Percentiles rank a stretch among this genome's conserved stretches.
These are phyloP conservation scores for Canavalia gladiata DNA, from an alignment of 306 rosid species.

Conservation along the genomic window DNA sequence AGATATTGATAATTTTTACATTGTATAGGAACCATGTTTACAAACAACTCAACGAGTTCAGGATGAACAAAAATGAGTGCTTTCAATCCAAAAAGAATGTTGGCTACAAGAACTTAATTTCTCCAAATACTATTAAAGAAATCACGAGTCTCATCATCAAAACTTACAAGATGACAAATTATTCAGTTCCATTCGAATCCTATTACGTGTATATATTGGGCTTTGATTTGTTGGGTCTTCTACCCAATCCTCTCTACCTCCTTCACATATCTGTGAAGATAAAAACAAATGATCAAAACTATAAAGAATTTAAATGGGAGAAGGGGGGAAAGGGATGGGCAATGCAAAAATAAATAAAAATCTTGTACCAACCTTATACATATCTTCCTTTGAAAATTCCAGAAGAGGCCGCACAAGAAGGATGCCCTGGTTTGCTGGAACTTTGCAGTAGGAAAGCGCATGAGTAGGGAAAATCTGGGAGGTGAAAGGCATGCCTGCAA, in stretches of 20 bases:
- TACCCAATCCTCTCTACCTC: slow-evolving; percentile 76
- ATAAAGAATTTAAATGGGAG: slow-evolving; percentile 20
- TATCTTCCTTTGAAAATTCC: slow-evolving; percentile 85
- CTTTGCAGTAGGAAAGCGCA: slow-evolving; percentile 47
- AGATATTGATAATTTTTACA: neutral
- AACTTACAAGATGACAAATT: slow-evolving; percentile 74
- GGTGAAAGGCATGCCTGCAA: slow-evolving; percentile 90
- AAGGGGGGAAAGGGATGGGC: slow-evolving; percentile 3
- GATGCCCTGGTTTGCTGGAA: slow-evolving; percentile 59
- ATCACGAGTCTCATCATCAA: slow-evolving; percentile 29
- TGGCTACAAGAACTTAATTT: slow-evolving; percentile 29
- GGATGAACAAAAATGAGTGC: slow-evolving; percentile 28
- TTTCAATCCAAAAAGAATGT: neutral
- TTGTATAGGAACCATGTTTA: neutral
- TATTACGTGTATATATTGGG: slow-evolving; percentile 78
- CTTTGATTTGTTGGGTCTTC: slow-evolving; percentile 95
- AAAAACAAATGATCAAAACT: slow-evolving; percentile 21
- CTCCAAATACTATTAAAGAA: neutral
- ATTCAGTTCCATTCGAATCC: slow-evolving; percentile 75
- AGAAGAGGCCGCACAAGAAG: slow-evolving; percentile 90
- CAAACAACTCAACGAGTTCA: neutral
- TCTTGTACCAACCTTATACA: slow-evolving; percentile 75
- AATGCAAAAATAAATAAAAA: slow-evolving; percentile 19
- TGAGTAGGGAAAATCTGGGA: slow-evolving; percentile 80
- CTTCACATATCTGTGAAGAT: slow-evolving; percentile 75